A percentile compares a stretch with the other conserved stretches of the same genome.
phyloP scores from a whole-genome alignment of 2,329 filamentous ascomycete genomes.

The Colletotrichum spaethianum region DNA sequence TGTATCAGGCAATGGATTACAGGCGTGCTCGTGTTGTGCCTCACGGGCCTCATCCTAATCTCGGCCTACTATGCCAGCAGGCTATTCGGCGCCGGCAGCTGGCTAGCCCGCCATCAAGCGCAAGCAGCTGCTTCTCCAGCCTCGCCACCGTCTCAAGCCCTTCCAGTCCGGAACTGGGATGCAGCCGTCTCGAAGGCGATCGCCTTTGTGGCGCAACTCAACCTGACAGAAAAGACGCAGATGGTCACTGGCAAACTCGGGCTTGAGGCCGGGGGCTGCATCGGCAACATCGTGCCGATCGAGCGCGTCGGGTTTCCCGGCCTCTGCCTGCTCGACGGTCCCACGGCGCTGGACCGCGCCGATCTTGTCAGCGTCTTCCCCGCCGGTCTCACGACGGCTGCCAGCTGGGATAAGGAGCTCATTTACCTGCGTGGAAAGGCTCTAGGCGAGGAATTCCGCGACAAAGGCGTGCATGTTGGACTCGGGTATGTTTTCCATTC shows the following conservation, averaged over 20 bases:
- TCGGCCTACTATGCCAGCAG: conserved; percentile 38
- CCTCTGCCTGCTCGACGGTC: conserved; percentile 85
- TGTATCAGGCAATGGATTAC: conserved; percentile 31
- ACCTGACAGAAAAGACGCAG: conserved; percentile 82
- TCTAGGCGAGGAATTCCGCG: conserved; percentile 78
- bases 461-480: conserved; percentile 80
- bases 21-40: conserved; percentile 33
- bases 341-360: conserved; percentile 73
- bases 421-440: conserved; percentile 80
- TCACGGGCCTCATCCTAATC: conserved; percentile 41
- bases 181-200: conserved; percentile 80
- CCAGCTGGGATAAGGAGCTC: conserved; percentile 84
- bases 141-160: conserved; percentile 15
- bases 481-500: conserved; percentile 63
- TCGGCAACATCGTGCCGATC: conserved; percentile 72
- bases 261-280: conserved; percentile 80
- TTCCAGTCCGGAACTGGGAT: conserved; percentile 64
- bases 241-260: conserved; percentile 82
- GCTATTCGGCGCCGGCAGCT: conserved; percentile 40
- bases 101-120: conserved; percentile 33
- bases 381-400: conserved; percentile 82
- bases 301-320: conserved; percentile 75
- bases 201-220: conserved; percentile 78
- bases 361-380: conserved; percentile 74
- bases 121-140: conserved; percentile 30